Conservation (phyloP, 2,329 filamentous ascomycete genomes). For the Penicillium sumatraense region DNA sequence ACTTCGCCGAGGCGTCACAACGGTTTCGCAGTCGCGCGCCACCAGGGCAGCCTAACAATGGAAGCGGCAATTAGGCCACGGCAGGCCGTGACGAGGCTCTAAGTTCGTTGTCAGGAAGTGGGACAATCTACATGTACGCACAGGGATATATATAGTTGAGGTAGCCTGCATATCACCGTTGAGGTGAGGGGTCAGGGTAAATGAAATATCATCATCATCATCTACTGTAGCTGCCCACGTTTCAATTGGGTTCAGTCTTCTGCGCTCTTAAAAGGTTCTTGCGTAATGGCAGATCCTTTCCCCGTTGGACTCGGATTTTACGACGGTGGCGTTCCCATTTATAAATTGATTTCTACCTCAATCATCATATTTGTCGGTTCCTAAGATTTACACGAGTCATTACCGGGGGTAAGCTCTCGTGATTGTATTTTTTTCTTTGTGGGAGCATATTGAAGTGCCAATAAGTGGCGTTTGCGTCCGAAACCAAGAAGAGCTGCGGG, state of each 20-base stretch:
- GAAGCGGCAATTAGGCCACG: slow-evolving; percentile 5
- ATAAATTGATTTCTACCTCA: not conserved
- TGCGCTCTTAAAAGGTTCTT: too few relatives aligned
- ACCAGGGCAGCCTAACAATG: not conserved
- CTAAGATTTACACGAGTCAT: not conserved
- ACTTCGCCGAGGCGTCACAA: not conserved
- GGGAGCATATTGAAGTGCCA: too few relatives aligned
- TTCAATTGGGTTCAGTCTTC: too few relatives aligned
- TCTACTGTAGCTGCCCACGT: not conserved
- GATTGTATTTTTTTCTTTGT: too few relatives aligned
- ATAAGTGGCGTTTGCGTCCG: too few relatives aligned
- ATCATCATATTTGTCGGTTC: not conserved
- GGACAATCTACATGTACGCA: not conserved
- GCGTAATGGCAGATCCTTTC: too few relatives aligned
- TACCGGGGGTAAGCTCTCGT: too few relatives aligned
- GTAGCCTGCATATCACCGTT: slow-evolving; percentile 8
- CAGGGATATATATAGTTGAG: not conserved
- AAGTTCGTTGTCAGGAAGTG: not conserved
- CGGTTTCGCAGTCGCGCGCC: not conserved
- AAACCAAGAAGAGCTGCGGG: too few relatives aligned
- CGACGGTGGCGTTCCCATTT: too few relatives aligned
- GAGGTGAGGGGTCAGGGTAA: slow-evolving; percentile 11
- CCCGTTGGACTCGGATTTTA: too few relatives aligned
- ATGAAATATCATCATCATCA: slow-evolving; percentile 4
- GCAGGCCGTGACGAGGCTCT: slow-evolving; percentile 13